A percentile compares a stretch with the other conserved stretches of the same genome.
phyloP scores from a whole-genome alignment of 345 rosid species.

The Cardiospermum halicacabum region DNA sequence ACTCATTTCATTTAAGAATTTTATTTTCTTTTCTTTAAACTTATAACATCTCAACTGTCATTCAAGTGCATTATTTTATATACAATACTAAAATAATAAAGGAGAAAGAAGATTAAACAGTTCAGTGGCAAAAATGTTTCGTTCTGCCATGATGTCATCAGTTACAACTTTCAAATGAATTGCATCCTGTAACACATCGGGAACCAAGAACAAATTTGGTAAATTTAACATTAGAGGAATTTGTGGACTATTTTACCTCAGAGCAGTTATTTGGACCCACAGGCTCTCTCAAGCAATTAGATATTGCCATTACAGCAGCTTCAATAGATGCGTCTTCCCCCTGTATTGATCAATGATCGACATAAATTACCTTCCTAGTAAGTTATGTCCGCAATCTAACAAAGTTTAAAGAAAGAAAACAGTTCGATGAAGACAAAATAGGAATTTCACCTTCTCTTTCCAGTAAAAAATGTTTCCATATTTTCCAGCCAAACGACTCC shows the following conservation, averaged over 20 bases:
- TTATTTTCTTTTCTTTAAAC: too few relatives aligned
- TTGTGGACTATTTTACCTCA: slow-evolving; percentile 40
- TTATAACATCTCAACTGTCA: too few relatives aligned
- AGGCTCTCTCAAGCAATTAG: slow-evolving; percentile 79
- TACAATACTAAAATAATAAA: too few relatives aligned
- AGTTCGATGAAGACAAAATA: not conserved
- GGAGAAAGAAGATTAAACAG: too few relatives aligned
- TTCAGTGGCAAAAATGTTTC: too few relatives aligned
- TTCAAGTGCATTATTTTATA: too few relatives aligned
- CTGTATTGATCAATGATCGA: slow-evolving; percentile 33
- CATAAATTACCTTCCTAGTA: not conserved
- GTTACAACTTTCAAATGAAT: slow-evolving; percentile 6
- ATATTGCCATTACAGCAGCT: slow-evolving; percentile 88
- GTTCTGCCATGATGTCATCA: too few relatives aligned
- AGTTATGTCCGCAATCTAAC: not conserved
- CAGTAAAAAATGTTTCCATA: slow-evolving; percentile 72
- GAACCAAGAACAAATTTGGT: not conserved
- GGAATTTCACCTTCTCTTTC: slow-evolving; percentile 64
- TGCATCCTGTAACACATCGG: not conserved
- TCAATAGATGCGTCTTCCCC: slow-evolving; percentile 91
- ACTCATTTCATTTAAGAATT: too few relatives aligned
- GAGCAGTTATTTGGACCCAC: slow-evolving; percentile 74
- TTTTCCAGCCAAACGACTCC: slow-evolving; percentile 72
- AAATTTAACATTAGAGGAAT: slow-evolving; percentile 1
- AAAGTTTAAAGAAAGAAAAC: not conserved